phyloP scores from a whole-genome alignment of 2,329 filamentous ascomycete species.

The Shiraia sp. region DNA sequence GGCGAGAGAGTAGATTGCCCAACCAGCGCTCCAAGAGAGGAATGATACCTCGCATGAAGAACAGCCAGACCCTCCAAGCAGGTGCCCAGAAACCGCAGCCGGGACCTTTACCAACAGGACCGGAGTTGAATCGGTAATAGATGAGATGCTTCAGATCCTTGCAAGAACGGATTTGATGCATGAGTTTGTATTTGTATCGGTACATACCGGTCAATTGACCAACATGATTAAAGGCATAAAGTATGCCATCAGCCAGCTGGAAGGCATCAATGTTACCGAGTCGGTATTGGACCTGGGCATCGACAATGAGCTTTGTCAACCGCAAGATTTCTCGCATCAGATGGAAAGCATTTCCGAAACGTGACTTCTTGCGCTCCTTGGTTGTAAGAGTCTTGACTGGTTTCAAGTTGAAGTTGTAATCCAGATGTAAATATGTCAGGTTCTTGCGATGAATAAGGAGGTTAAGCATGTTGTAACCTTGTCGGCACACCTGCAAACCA shows the following conservation, averaged over 20 bases:
- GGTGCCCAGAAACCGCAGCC: conserved; percentile 99
- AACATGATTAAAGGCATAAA: conserved; percentile 99
- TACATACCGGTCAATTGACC: conserved; percentile 99
- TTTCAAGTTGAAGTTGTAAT: conserved; percentile 99
- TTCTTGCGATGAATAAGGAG: conserved; percentile 98
- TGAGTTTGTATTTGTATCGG: conserved; percentile 99
- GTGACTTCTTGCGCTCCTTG: conserved; percentile 98
- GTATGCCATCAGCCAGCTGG: conserved; percentile 94
- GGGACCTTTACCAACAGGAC: conserved; percentile 93
- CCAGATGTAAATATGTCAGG: conserved; percentile 94
- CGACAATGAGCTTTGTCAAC: conserved; percentile 95
- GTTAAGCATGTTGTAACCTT: conserved; percentile 99
- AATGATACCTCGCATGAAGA: conserved; percentile 99
- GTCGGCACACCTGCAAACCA: conserved; percentile 94
- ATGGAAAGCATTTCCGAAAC: conserved; percentile 98
- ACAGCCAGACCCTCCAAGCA: conserved; percentile 97
- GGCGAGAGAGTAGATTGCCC: conserved; percentile 91
- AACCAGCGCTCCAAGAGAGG: conserved; percentile 96
- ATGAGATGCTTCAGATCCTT: conserved; percentile 99
- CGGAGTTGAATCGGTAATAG: conserved; percentile 98
- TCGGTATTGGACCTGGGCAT: conserved; percentile 96
- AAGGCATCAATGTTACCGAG: conserved; percentile 98
- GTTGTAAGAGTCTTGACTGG: conserved; percentile 98
- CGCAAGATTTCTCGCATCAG: conserved; percentile 97
- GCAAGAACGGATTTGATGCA: conserved; percentile 99